Conservation (phyloP, 441 rosid species). For the Macaranga tanarius region DNA sequence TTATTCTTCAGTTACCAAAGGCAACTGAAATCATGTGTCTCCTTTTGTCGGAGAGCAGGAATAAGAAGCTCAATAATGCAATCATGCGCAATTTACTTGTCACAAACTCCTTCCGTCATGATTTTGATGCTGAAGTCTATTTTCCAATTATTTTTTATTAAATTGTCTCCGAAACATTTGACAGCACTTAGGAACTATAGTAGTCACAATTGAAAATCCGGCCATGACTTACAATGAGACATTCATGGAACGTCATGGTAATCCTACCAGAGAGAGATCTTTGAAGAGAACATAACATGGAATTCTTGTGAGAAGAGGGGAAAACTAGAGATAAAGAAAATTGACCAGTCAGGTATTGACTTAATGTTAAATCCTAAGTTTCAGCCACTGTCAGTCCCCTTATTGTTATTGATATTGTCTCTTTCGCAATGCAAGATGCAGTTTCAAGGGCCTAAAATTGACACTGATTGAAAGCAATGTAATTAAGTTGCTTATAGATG, state of each 20-base stretch:
- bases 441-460: neutral
- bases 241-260: neutral
- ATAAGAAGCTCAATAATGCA: neutral
- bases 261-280: neutral
- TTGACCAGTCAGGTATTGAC: neutral
- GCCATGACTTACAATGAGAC: neutral
- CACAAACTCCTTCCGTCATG: neutral
- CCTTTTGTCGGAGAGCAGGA: neutral
- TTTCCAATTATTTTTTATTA: neutral
- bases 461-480: neutral
- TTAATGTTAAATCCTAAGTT: neutral
- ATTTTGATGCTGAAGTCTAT: neutral
- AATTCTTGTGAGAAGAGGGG: neutral
- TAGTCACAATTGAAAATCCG: neutral
- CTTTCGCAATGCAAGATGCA: neutral
- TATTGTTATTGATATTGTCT: neutral
- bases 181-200: neutral
- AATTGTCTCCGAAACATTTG: neutral
- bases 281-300: neutral
- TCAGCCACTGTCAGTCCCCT: too few relatives aligned
- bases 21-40: neutral
- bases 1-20: neutral
- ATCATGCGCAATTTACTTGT: neutral
- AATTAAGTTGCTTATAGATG: neutral
- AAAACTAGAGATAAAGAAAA: neutral